These are phyloP conservation scores for Vicia faba DNA, from an alignment of 306 rosid genomes.

Conservation along the genomic window DNA sequence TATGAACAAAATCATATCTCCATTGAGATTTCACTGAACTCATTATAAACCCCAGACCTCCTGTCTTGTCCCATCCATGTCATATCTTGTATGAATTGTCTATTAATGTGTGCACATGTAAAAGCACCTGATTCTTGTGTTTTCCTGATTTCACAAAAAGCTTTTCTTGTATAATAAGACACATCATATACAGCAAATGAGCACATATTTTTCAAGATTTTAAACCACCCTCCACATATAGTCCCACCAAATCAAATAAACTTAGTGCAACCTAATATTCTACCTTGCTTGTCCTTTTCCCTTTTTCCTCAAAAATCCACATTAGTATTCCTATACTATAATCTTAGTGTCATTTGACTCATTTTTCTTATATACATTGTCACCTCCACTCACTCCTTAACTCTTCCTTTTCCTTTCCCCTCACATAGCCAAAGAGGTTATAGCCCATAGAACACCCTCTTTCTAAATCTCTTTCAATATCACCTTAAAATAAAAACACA, in stretches of 20 bases:
- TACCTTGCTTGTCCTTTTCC: slow-evolving; percentile 35
- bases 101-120: slow-evolving; percentile 11
- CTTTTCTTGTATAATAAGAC: slow-evolving; percentile 35
- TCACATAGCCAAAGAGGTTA: neutral
- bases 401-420: neutral
- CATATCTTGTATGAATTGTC: neutral
- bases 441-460: neutral
- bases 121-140: slow-evolving; percentile 14
- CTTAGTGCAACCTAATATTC: slow-evolving; percentile 44
- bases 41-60: neutral
- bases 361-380: slow-evolving; percentile 38
- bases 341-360: slow-evolving; percentile 52
- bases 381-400: slow-evolving; percentile 35
- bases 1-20: too few relatives aligned
- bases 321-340: neutral
- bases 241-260: slow-evolving; percentile 51
- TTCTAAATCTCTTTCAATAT: neutral
- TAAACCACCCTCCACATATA: slow-evolving; percentile 46
- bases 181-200: slow-evolving; percentile 28
- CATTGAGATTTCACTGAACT: too few relatives aligned
- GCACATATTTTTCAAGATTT: slow-evolving; percentile 24
- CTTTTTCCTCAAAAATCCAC: neutral
- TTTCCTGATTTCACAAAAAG: slow-evolving; percentile 20
- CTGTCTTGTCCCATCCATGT: neutral
- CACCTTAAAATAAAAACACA: neutral